phyloP scores from a whole-genome alignment of 75 land plant species.

The Isoetes taiwanensis region DNA sequence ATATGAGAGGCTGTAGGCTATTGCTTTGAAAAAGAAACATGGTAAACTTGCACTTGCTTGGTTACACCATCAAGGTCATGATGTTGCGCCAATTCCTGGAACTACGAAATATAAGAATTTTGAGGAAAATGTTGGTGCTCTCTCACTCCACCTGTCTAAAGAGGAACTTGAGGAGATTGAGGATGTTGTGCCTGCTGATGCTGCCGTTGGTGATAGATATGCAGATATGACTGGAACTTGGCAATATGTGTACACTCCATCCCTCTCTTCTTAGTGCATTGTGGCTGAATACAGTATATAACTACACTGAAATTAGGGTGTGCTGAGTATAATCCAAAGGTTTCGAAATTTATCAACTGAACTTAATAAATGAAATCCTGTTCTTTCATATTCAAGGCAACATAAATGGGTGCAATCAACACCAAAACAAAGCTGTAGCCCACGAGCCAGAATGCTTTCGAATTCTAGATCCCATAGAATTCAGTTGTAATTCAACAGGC shows the following conservation, averaged over 20 bases:
- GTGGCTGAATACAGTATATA: no score
- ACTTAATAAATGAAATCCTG: no score
- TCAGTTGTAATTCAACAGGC: no score
- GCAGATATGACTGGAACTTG: slow-evolving; percentile 5
- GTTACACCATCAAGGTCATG: slow-evolving; percentile 32
- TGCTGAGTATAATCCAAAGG: no score
- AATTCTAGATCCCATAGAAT: no score
- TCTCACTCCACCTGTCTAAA: slow-evolving; percentile 23
- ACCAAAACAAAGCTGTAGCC: no score
- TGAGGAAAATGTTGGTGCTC: slow-evolving; percentile 30
- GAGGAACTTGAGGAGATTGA: slow-evolving; percentile 39
- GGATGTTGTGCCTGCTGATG: slow-evolving; percentile 16
- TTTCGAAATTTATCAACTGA: no score
- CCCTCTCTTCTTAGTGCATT: slow-evolving; percentile 17
- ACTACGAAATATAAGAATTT: slow-evolving; percentile 47
- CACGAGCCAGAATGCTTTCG: no score
- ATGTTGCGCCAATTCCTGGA: slow-evolving; percentile 48
- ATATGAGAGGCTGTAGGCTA: slow-evolving; percentile 20
- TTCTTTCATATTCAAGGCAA: no score
- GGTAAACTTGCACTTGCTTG: slow-evolving; percentile 56
- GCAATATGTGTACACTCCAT: slow-evolving; percentile 28
- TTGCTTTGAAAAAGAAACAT: slow-evolving; percentile 27
- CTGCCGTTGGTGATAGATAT: slow-evolving; percentile 35
- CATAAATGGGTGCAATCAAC: no score
- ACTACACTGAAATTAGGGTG: no score